Evolutionary conservation across 106 monocot species (phyloP), one percentile per base, ranked within the genome.

Genomic region (Acorus calamus): DNA sequence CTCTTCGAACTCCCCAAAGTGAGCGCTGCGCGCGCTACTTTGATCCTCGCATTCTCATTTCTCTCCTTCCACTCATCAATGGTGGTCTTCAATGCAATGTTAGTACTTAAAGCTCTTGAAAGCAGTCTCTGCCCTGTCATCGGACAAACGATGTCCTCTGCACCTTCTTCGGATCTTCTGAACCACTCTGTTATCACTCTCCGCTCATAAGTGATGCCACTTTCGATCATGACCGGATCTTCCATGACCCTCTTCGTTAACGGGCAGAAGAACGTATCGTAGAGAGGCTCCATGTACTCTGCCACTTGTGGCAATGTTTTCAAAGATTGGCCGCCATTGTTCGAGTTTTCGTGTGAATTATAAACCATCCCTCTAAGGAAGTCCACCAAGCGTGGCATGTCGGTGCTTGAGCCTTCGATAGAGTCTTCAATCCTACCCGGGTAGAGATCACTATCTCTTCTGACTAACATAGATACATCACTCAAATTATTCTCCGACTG

Each of bases 261-360:
- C 44, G 89, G 84, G 62, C 89, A 89, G 60, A 84, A 85, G 69
- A 89, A 89, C 11, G 84, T 64, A 44, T 85, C 81, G 51, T 83
- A 87, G 7, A 78, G 53, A 14, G 87, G 87, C 47, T 80, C 83
- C 4, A 83, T 59, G 11, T 62, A 44, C 11, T 78, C 77, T 14
- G 77, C 63, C 12, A 69, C 14, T 62, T 42, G 66, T 11, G 54
- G 46, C 9, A 69, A 48, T 49, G 70, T 44, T 53, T 46, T 64
- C 28, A 60, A 50, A 5, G 71, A 69, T 44, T 53, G 47, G 42
- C 49, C 50, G 5, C 44, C 47, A 44, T 28, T 28, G 28, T 28
- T 28, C 28, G 28, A 28, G 28, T 51, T 9, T 10, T 69, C 56
- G 6, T 67, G 8, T 8, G 58, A 53, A 7, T 61, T 51, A 41